Conservation (phyloP, 768 basidiomycete genomes). For the Suillus alpinus region DNA sequence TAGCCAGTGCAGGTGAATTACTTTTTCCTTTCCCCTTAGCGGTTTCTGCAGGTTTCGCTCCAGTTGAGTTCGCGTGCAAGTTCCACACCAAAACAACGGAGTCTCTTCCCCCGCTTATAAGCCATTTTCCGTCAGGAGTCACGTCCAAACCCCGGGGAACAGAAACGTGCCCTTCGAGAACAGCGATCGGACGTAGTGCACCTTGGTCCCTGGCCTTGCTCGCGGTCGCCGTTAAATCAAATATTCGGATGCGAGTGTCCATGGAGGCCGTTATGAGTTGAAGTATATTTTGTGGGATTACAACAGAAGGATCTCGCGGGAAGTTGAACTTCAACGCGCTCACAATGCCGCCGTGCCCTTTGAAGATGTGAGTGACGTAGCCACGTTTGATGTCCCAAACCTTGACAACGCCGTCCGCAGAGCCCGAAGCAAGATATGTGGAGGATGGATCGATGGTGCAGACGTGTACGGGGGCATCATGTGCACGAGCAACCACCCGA, state of each 20-base stretch:
- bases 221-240: slow-evolving; percentile 72
- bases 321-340: slow-evolving; percentile 87
- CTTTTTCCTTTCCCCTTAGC: slow-evolving; percentile 43
- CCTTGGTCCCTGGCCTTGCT: slow-evolving; percentile 55
- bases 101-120: slow-evolving; percentile 90
- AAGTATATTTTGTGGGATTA: slow-evolving; percentile 52
- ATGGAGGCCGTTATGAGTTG: slow-evolving; percentile 88
- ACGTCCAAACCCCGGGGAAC: slow-evolving; percentile 91
- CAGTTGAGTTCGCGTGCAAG: slow-evolving; percentile 34
- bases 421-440: slow-evolving; percentile 90
- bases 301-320: slow-evolving; percentile 55
- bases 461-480: slow-evolving; percentile 92
- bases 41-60: slow-evolving; percentile 5
- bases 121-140: slow-evolving; percentile 81
- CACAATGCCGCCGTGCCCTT: slow-evolving; percentile 97
- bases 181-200: slow-evolving; percentile 62
- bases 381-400: slow-evolving; percentile 91
- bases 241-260: slow-evolving; percentile 90
- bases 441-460: slow-evolving; percentile 83
- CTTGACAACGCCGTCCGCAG: slow-evolving; percentile 95
- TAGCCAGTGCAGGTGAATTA: slow-evolving; percentile 60
- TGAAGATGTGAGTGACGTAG: slow-evolving; percentile 91
- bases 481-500: slow-evolving; percentile 79
- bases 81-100: slow-evolving; percentile 95
- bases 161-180: slow-evolving; percentile 94